Base-by-base conservation (phyloP, 2,329 filamentous ascomycete genomes). In the Epichloe gansuensis region DNA sequence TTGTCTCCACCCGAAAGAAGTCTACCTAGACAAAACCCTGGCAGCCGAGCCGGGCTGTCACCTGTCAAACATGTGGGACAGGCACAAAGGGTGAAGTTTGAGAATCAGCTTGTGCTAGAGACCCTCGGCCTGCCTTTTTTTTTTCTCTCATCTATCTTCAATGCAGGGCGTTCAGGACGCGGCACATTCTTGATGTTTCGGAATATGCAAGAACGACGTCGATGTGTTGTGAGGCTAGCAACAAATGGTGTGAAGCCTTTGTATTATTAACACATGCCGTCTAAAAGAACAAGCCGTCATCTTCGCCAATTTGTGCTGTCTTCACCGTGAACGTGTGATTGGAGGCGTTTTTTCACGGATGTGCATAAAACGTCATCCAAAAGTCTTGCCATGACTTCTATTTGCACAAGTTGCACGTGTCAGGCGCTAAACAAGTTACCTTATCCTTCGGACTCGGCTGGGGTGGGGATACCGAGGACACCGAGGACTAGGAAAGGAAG, bases 1-100 rank as follows among this genome's bases (percentile, higher is more conserved):
- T 49, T 40, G 50, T 47, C 6, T 34, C 40, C 13, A 44, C 45
- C 23, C 46, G 45, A 17, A 65, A 64, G 54, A 68, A 68, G 59
- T 55, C 45, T 12, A 50, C 49, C 27, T 68, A 51, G 59, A 46
- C 12, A 43, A 31, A 31, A 41, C 8, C 11, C 31, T 44, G 43
- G 43, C 27, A 48, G 51, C 48, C 51, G 48, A 47, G 41, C 36
- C 13, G 15, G 34, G 17, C 27, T 46, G 43, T 31, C 15, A 15
- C 5, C 25, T 35, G 34, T 39, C 36, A 11, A 47, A 21, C 27
- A 35, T n/a, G 5, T 31, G 27, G 27, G 27, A 31, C 7, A 31
- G 15, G 50, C 41, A 51, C 25, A 34, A 5, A 44, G 9, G 9
- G 34, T 38, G 31, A 12, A 42, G 40, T 12, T 17, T 47, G 39